Percentiles rank a stretch among this genome's conserved stretches.
Conservation (phyloP, 2,329 filamentous ascomycete species). For the Cercospora nicotianae region DNA sequence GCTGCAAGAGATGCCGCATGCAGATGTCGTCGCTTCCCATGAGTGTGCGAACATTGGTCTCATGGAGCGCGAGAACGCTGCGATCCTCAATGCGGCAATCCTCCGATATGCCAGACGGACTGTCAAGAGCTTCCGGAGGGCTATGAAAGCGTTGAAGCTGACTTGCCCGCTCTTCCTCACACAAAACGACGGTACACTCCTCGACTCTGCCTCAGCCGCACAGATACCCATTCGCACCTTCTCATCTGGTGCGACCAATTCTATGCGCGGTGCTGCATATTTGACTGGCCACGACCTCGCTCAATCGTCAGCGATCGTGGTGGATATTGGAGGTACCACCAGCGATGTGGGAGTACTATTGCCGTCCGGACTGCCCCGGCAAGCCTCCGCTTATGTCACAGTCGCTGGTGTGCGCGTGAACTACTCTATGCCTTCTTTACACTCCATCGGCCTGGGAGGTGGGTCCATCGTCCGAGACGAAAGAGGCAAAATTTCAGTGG, state of each 20-base stretch:
- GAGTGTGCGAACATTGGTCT: conserved; percentile 54
- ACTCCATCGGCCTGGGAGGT: conserved; percentile 59
- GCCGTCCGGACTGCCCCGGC: conserved; percentile 61
- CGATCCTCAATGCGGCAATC: conserved; percentile 53
- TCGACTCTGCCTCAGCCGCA: conserved; percentile 49
- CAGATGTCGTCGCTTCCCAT: conserved; percentile 54
- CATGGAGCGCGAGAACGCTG: conserved; percentile 54
- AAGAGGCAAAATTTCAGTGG: conserved; percentile 47
- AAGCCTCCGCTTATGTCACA: conserved; percentile 61
- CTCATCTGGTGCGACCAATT: conserved; percentile 54
- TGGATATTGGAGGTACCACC: conserved; percentile 67
- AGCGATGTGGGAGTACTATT: conserved; percentile 62
- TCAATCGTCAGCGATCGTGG: conserved; percentile 51
- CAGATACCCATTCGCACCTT: conserved; percentile 54
- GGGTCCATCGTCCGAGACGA: conserved; percentile 48
- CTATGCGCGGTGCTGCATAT: conserved; percentile 59
- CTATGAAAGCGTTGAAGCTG: conserved; percentile 49
- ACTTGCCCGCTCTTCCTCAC: conserved; percentile 53
- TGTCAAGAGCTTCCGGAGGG: conserved; percentile 48
- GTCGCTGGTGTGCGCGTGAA: conserved; percentile 60
- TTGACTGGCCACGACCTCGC: conserved; percentile 45
- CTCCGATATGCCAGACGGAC: conserved; percentile 49
- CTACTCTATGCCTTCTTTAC: conserved; percentile 49
- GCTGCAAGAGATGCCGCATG: conserved; percentile 46
- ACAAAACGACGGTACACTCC: conserved; percentile 54